Evolutionary conservation across 148 eudicot species (phyloP), one percentile per base, ranked within the genome.

Genomic region (Amaranthus hypochondriacus): DNA sequence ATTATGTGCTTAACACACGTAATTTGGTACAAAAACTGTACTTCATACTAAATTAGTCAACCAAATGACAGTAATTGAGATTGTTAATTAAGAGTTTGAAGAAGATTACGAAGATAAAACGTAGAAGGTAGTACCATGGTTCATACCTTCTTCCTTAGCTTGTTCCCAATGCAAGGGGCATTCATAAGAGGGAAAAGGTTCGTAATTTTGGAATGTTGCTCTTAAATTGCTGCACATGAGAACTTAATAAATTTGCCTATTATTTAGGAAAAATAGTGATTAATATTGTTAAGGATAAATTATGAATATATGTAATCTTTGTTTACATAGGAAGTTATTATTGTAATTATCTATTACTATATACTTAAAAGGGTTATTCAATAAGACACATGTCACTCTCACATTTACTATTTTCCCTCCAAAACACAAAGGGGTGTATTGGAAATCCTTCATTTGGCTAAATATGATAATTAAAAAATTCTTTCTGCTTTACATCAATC

Each of bases 141-240:
- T 79, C 81, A 58, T 74, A 64, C 54, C 71, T 74, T 67, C 56
- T 73, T 78, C 81, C 76, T 73, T 18, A 18, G 18, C 18, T 18
- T 73, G 52, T 73, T 70, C 78, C 78, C 71, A 18, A 18, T 18
- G 18, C 18, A 78, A 66, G 69, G 73, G 44, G 28, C 66, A 51
- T 66, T 66, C 70, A 66, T 18, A 66, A 42, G n/a, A 39, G 74
- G 12, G 47, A 48, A 51, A 18, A 56, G 57, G 48, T 2, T 73
- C 68, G 64, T 59, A 73, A n/a, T 79, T 73, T 71, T 70, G 78
- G 73, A 79, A 71, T 79, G 75, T 75, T 79, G 92, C 88, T 77
- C 83, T 89, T 89, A 74, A 80, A 85, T 76, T 73, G 28, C 60
- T 18, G 81, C 90, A 89, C 90, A 87, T 89, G 90, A 80, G 71